Evolutionary conservation across 169 alveolate species (phyloP), one percentile per base, ranked within the genome.

Genomic region (Babesia ovis): DNA sequence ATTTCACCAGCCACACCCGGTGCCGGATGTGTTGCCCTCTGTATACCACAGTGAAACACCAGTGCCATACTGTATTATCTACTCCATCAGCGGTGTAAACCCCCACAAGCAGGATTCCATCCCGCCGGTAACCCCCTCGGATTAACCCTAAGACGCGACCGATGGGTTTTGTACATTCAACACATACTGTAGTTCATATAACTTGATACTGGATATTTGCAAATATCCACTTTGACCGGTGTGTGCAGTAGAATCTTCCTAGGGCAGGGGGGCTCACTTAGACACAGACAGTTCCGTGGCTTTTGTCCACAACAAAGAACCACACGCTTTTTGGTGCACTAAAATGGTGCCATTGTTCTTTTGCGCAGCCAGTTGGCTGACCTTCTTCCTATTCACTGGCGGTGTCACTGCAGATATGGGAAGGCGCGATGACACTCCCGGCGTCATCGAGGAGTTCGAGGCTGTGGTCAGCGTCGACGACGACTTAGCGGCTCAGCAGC

Each of bases 71-170:
- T n/a, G n/a, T n/a, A n/a, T n/a, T n/a, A n/a, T n/a, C n/a, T n/a
- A n/a, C n/a, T n/a, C n/a, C n/a, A n/a, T n/a, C n/a, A n/a, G n/a
- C n/a, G n/a, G n/a, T n/a, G n/a, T 1, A 35, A 57, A 60, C 70
- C 70, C 70, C 70, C 70, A 60, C 70, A 60, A 60, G 57, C 56
- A 43, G 56, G 70, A 60, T 60, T 60, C 70, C 70, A 60, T 55
- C n/a, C 42, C 70, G 11, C 32, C 41, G 57, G 70, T 41, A 23
- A 39, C 27, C 23, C n/a, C 12, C 46, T 39, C n/a, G n/a, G n/a
- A n/a, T n/a, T n/a, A n/a, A n/a, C n/a, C n/a, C n/a, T n/a, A n/a
- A n/a, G n/a, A n/a, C n/a, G n/a, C n/a, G n/a, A n/a, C n/a, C n/a
- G n/a, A n/a, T n/a, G n/a, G 8, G 46, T 8, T 14, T 9, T 39